Conservation (phyloP, 129 eudicot species). For the Flaveria brownii region DNA sequence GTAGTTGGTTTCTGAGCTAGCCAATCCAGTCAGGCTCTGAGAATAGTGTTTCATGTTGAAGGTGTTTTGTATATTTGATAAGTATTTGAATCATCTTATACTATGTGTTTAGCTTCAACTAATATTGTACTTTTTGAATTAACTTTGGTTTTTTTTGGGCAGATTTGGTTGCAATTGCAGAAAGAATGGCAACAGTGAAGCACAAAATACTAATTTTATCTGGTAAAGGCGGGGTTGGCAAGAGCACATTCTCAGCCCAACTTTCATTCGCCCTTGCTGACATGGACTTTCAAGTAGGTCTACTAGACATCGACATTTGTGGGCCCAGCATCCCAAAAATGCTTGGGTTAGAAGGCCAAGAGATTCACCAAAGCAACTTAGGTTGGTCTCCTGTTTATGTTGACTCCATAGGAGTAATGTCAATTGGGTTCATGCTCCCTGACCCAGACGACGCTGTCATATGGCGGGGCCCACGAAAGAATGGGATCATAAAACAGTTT, state of each 20-base stretch:
- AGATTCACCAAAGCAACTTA: slow-evolving; percentile 77
- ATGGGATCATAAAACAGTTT: slow-evolving; percentile 82
- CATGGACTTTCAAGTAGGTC: slow-evolving; percentile 87
- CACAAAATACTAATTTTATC: slow-evolving; percentile 87
- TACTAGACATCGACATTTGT: slow-evolving; percentile 86
- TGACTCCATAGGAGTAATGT: slow-evolving; percentile 94
- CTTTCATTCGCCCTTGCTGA: slow-evolving; percentile 80
- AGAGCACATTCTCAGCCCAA: slow-evolving; percentile 97
- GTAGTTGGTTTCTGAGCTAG: neutral
- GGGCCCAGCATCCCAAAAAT: slow-evolving; percentile 98
- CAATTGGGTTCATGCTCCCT: slow-evolving; percentile 96
- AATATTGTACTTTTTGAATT: neutral
- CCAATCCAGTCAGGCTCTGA: neutral
- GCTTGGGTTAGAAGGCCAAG: slow-evolving; percentile 96
- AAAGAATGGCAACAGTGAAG: slow-evolving; percentile 92
- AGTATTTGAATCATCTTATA: neutral
- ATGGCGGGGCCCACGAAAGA: slow-evolving; percentile 93
- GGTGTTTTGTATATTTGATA: neutral
- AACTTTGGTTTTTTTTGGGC: slow-evolving; percentile 13
- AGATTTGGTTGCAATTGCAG: slow-evolving; percentile 78
- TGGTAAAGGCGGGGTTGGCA: slow-evolving; percentile 96
- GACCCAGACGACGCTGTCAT: slow-evolving; percentile 88
- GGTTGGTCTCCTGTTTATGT: slow-evolving; percentile 97
- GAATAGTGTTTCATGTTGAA: neutral
- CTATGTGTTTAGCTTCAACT: neutral